Conservation (phyloP, 306 rosid species). For the Vigna hirtella region DNA sequence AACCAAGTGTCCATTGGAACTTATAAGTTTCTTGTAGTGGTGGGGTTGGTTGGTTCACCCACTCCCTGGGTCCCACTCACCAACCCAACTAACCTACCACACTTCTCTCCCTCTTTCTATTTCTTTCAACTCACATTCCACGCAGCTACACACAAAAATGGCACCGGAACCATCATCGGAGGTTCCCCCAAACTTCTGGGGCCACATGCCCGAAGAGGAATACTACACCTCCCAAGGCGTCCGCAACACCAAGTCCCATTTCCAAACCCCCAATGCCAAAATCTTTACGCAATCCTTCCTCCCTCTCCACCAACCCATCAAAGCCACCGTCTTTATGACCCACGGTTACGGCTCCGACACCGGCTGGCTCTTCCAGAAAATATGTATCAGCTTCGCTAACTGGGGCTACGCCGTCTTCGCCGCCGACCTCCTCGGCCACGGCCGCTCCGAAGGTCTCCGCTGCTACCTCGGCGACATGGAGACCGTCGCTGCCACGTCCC, state of each 20-base stretch:
- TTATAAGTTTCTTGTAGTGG: not conserved
- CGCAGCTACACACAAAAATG: conserved; percentile 11
- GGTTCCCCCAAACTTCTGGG: conserved; percentile 81
- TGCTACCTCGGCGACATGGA: conserved; percentile 95
- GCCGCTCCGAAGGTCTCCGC: conserved; percentile 88
- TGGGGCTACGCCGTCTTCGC: conserved; percentile 99
- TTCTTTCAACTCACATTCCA: not conserved
- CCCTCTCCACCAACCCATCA: conserved; percentile 58
- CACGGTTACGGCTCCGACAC: conserved; percentile 99
- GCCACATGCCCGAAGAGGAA: conserved; percentile 76
- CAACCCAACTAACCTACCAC: conserved; percentile 18
- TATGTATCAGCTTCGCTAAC: conserved; percentile 74
- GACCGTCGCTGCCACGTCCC: conserved; percentile 70
- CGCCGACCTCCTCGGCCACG: conserved; percentile 94
- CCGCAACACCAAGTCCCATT: conserved; percentile 69
- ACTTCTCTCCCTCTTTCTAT: not conserved
- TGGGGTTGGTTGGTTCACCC: conserved; percentile 42
- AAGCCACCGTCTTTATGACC: conserved; percentile 84
- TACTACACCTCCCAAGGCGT: conserved; percentile 91
- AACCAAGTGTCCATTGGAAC: no score
- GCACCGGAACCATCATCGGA: conserved; percentile 45
- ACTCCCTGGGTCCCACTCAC: conserved; percentile 34
- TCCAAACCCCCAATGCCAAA: conserved; percentile 74
- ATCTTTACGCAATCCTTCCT: conserved; percentile 82
- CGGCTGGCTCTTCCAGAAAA: conserved; percentile 96